phyloP scores from a whole-genome alignment of 2,329 filamentous ascomycete genomes.

The Fusarium piperis region DNA sequence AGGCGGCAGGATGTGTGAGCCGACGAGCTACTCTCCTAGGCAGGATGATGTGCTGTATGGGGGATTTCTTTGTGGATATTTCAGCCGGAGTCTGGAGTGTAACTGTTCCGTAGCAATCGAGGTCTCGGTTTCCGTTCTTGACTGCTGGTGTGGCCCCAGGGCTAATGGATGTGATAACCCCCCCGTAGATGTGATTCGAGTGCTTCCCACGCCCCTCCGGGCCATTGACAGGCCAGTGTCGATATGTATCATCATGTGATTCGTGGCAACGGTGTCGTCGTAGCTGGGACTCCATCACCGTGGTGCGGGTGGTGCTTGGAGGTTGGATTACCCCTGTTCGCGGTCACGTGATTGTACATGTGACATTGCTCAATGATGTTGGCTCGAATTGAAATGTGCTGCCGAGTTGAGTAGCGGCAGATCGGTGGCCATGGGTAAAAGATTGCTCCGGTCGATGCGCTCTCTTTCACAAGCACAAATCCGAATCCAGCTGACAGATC shows the following conservation, averaged over 20 bases:
- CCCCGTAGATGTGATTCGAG: conserved; percentile 39
- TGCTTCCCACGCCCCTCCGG: conserved; percentile 33
- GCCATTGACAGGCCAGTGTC: conserved; percentile 14
- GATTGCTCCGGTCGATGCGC: neutral
- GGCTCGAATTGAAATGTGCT: neutral
- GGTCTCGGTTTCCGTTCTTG: conserved; percentile 33
- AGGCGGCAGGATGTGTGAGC: conserved; percentile 27
- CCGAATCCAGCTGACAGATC: neutral
- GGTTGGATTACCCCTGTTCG: conserved; percentile 29
- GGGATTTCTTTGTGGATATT: conserved; percentile 35
- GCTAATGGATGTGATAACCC: conserved; percentile 40
- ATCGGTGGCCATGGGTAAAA: neutral
- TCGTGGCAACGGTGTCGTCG: conserved; percentile 24
- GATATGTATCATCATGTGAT: conserved; percentile 36
- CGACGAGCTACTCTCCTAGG: conserved; percentile 35
- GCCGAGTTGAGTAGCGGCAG: neutral
- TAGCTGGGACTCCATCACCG: conserved; percentile 2
- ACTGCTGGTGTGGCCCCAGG: conserved; percentile 15
- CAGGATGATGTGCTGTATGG: conserved; percentile 28
- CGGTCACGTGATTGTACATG: conserved; percentile 32
- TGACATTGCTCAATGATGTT: neutral
- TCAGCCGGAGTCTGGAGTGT: conserved; percentile 37
- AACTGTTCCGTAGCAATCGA: conserved; percentile 40
- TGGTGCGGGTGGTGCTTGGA: conserved; percentile 19
- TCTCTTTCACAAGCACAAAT: neutral